phyloP scores from a whole-genome alignment of 2,329 filamentous ascomycete species.

The Parastagonospora nodorum region DNA sequence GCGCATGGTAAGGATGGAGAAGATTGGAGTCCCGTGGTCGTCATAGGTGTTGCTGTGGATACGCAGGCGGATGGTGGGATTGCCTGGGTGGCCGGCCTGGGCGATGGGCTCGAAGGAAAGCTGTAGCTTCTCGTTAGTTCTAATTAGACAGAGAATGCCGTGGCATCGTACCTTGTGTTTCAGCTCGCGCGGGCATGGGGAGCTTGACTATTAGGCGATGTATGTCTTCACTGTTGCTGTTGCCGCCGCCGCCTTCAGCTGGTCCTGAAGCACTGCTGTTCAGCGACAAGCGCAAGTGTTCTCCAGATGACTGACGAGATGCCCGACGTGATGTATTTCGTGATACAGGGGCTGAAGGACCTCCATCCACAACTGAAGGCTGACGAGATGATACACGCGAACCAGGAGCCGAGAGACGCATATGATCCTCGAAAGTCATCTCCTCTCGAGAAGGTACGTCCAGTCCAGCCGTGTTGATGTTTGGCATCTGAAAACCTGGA shows the following conservation, averaged over 20 bases:
- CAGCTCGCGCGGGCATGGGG: background rate
- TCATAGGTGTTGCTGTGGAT: constrained; percentile 21
- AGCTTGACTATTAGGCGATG: background rate
- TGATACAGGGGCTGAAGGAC: constrained; percentile 4
- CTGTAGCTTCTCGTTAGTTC: background rate
- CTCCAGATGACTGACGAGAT: constrained; percentile 1
- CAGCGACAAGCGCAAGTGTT: background rate
- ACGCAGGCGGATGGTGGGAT: constrained; percentile 4
- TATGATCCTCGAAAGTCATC: too few species aligned
- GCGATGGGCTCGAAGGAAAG: background rate
- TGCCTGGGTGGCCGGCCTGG: background rate
- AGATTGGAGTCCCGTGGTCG: constrained; percentile 7
- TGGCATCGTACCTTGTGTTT: background rate
- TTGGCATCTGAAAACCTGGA: too few species aligned
- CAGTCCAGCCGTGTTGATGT: too few species aligned
- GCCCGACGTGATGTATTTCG: constrained; percentile 6
- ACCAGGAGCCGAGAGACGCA: too few species aligned
- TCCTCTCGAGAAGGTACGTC: too few species aligned
- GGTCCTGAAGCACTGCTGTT: background rate
- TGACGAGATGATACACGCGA: background rate
- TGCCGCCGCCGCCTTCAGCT: background rate
- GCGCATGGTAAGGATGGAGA: constrained; percentile 17
- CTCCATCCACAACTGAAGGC: background rate
- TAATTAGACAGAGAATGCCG: too few species aligned
- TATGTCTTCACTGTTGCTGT: background rate